phyloP scores from a whole-genome alignment of 78 protist genomes.

The Protostelium mycophagum region DNA sequence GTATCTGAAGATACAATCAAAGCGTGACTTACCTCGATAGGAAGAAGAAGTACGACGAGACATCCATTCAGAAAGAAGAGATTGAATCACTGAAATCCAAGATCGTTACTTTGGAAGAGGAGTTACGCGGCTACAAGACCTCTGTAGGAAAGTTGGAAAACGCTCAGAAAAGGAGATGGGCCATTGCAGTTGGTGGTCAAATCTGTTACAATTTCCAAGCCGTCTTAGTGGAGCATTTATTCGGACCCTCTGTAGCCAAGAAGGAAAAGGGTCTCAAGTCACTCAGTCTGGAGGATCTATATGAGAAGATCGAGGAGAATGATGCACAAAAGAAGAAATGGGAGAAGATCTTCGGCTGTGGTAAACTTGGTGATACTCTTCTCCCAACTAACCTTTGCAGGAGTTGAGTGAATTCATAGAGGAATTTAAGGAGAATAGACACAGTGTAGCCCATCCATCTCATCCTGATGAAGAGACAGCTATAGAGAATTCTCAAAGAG shows the following conservation, averaged over 20 bases:
- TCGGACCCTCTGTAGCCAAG: slow-evolving; percentile 1
- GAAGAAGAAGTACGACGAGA: not conserved
- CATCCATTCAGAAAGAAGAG: slow-evolving; percentile 1
- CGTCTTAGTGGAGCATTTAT: not conserved
- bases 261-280: slow-evolving; percentile 1
- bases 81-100: not conserved
- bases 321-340: slow-evolving; percentile 1
- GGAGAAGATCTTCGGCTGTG: not conserved
- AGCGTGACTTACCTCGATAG: not conserved
- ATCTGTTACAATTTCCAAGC: not conserved
- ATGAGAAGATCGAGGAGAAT: slow-evolving; percentile 1
- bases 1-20: not conserved
- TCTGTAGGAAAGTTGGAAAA: slow-evolving; percentile 1
- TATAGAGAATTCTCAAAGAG: not conserved
- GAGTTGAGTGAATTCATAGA: not conserved
- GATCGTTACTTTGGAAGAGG: not conserved
- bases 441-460: not conserved
- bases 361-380: slow-evolving; percentile 1
- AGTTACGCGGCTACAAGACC: not conserved
- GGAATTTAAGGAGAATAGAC: slow-evolving; percentile 1
- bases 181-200: slow-evolving; percentile 1
- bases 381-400: not conserved
- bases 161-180: slow-evolving; percentile 2
- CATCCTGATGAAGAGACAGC: slow-evolving; percentile 1
- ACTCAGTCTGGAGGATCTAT: slow-evolving; percentile 1